Evolutionary conservation across 2,329 filamentous ascomycete species (phyloP).

Genomic region (Colletotrichum australisinense): DNA sequence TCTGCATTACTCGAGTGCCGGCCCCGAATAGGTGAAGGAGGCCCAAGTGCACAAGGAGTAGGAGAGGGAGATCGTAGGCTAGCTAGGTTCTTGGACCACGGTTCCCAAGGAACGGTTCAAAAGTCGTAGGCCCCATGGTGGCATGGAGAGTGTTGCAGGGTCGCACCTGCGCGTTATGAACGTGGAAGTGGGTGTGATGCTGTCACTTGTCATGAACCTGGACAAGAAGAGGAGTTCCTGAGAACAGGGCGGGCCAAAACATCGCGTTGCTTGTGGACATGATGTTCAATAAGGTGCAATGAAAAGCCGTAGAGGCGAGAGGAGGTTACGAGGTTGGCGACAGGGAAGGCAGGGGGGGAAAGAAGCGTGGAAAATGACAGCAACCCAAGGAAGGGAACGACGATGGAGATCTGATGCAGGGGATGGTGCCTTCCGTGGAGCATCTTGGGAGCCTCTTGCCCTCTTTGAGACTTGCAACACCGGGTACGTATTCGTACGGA

Average conservation of each 20-base stretch:
- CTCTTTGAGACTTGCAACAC: no score
- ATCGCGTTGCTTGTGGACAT: conserved; percentile 19
- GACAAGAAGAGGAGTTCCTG: background rate
- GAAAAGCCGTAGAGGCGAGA: conserved; percentile 18
- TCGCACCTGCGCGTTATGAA: background rate
- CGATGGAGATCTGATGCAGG: conserved; percentile 31
- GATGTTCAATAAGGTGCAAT: conserved; percentile 8
- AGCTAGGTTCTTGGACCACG: conserved; percentile 16
- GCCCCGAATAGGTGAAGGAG: background rate
- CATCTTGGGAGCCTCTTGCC: background rate
- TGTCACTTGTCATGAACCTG: conserved; percentile 35
- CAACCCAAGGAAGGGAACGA: conserved; percentile 24
- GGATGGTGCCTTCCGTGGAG: background rate
- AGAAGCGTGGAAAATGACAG: conserved; percentile 28
- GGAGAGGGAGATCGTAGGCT: conserved; percentile 11
- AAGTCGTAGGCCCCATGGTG: background rate
- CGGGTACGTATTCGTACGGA: no score
- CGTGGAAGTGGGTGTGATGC: conserved; percentile 14
- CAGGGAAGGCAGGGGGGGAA: conserved; percentile 1
- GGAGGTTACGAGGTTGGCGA: conserved; percentile 10
- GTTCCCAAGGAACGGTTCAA: conserved; percentile 1
- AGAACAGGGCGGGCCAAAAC: conserved; percentile 7
- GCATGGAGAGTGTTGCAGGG: background rate
- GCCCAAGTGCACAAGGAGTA: background rate
- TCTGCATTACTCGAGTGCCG: conserved; percentile 4